Percentiles rank a stretch among this genome's conserved stretches.
These are phyloP conservation scores for Fusarium sp. DNA, from an alignment of 2,329 filamentous ascomycete species.

Conservation along the genomic window DNA sequence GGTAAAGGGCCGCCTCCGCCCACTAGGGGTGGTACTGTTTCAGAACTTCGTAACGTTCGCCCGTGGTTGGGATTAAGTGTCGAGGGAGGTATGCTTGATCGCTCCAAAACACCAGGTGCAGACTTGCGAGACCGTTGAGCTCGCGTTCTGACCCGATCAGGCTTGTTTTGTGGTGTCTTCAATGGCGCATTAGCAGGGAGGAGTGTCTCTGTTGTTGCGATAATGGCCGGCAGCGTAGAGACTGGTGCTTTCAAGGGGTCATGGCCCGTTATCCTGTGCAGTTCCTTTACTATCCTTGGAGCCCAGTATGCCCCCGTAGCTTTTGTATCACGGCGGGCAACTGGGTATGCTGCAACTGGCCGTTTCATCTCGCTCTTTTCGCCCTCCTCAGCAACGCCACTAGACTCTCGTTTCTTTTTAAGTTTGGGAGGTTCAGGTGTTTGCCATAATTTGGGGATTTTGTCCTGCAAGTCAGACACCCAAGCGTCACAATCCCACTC, in stretches of 20 bases:
- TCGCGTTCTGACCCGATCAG: conserved; percentile 43
- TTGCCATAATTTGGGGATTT: conserved; percentile 71
- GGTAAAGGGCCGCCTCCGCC: background rate
- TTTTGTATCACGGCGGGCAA: conserved; percentile 61
- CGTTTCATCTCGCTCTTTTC: conserved; percentile 50
- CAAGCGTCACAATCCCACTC: conserved; percentile 81
- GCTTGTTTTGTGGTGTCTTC: conserved; percentile 19
- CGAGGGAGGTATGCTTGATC: conserved; percentile 47
- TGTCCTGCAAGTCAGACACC: conserved; percentile 72
- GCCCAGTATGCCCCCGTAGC: conserved; percentile 60
- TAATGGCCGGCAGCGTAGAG: conserved; percentile 28
- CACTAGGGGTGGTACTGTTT: conserved; percentile 9
- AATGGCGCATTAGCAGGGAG: conserved; percentile 3
- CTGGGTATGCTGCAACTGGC: conserved; percentile 54
- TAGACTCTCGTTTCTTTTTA: conserved; percentile 54
- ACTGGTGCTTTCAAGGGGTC: conserved; percentile 33
- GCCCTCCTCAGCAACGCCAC: conserved; percentile 39
- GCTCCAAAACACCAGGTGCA: conserved; percentile 53
- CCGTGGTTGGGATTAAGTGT: conserved; percentile 56
- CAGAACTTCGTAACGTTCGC: conserved; percentile 43
- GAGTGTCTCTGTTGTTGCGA: conserved; percentile 6
- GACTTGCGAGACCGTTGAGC: conserved; percentile 56
- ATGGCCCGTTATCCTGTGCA: conserved; percentile 53
- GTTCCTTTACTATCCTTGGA: conserved; percentile 57
- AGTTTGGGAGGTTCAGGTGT: conserved; percentile 61